Evolutionary conservation across 75 land plant species (phyloP).

Genomic region (Selaginella tamariscina): DNA sequence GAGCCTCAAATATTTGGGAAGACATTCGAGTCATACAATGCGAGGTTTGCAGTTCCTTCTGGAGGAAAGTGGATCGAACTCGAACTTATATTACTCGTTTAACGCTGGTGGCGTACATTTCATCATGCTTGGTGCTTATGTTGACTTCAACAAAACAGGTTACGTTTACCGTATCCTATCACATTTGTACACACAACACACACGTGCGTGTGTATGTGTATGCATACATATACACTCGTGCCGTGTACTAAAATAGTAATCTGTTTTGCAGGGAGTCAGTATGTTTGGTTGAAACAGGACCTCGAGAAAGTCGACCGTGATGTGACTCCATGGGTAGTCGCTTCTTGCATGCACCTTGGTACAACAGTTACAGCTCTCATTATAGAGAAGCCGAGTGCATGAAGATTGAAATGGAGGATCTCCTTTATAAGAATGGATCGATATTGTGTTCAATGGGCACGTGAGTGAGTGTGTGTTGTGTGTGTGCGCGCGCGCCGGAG

Average conservation of each 20-base stretch:
- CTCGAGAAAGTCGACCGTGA: background rate
- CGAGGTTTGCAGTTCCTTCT: conserved; percentile 86
- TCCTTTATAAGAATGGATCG: conserved; percentile 1
- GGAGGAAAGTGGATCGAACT: conserved; percentile 48
- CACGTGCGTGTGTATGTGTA: too few relatives aligned
- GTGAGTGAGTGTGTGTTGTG: conserved; percentile 8
- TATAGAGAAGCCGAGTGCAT: conserved; percentile 5
- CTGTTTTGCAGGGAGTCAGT: conserved; percentile 6
- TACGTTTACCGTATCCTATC: too few relatives aligned
- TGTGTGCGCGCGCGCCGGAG: too few relatives aligned
- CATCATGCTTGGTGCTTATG: conserved; percentile 84
- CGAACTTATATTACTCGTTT: conserved; percentile 76
- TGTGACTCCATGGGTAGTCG: conserved; percentile 2
- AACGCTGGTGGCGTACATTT: conserved; percentile 81
- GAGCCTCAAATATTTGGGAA: conserved; percentile 57
- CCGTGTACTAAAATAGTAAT: too few relatives aligned
- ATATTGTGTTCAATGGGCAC: background rate
- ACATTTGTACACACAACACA: too few relatives aligned
- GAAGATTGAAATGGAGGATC: conserved; percentile 2
- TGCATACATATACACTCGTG: too few relatives aligned
- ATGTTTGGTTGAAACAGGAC: background rate
- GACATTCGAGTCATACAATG: conserved; percentile 57
- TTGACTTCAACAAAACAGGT: conserved; percentile 72
- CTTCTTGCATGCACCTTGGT: background rate
- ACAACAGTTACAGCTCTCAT: conserved; percentile 4